These are phyloP conservation scores for Lagenidium sp. DNA, from an alignment of 352 stramenopile genomes.

Conservation along the genomic window DNA sequence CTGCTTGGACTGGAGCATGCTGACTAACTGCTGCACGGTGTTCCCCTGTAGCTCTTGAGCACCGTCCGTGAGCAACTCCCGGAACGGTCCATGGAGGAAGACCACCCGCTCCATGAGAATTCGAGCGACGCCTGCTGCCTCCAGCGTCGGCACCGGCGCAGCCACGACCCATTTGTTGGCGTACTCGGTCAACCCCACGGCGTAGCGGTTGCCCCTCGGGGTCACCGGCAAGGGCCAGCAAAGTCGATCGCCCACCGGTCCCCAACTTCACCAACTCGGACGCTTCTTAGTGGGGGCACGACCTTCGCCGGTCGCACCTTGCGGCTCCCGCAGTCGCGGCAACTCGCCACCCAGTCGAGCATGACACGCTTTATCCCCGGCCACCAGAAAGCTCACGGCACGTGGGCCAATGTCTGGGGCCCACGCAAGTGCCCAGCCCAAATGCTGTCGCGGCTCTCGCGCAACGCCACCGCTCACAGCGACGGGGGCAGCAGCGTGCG, in stretches of 20 bases:
- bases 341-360: background rate
- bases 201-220: background rate
- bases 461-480: background rate
- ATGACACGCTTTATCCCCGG: background rate
- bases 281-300: background rate
- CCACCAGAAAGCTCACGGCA: background rate
- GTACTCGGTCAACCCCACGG: background rate
- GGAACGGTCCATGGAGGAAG: background rate
- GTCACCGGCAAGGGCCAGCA: background rate
- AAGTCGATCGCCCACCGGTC: background rate
- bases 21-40: background rate
- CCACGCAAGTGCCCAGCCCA: background rate
- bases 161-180: background rate
- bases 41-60: background rate
- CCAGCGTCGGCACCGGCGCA: background rate
- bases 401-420: background rate
- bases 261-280: background rate
- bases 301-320: background rate
- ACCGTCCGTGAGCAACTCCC: background rate
- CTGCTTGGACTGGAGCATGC: constrained; percentile 1
- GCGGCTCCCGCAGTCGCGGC: background rate
- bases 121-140: background rate
- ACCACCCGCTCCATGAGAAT: background rate
- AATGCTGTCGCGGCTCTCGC: background rate
- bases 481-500: background rate